These are phyloP conservation scores for Wickerhamomyces mucosus DNA, from an alignment of 805 yeast genomes.

Conservation along the genomic window DNA sequence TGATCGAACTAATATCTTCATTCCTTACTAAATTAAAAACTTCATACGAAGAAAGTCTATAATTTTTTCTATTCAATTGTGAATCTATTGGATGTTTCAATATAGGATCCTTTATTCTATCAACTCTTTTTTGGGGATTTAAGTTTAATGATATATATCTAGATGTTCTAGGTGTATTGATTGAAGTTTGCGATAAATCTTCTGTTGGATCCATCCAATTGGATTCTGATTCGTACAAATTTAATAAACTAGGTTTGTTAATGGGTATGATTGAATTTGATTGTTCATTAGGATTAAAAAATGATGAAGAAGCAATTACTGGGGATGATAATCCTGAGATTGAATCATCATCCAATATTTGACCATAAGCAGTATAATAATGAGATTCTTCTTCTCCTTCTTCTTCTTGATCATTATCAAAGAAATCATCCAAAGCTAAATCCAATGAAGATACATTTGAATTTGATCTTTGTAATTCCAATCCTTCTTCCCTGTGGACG, in stretches of 20 bases:
- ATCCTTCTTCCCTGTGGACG: conserved; percentile 21
- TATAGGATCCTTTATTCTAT: not conserved
- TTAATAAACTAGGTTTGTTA: conserved; percentile 15
- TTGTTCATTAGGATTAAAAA: conserved; percentile 1
- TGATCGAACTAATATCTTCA: conserved; percentile 1
- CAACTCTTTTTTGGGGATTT: conserved; percentile 10
- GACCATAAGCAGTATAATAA: no score
- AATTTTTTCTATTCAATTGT: conserved; percentile 2
- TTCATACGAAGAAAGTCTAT: conserved; percentile 16
- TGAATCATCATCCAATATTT: no score
- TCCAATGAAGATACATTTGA: conserved; percentile 17
- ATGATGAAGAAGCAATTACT: not conserved
- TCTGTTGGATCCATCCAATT: conserved; percentile 46
- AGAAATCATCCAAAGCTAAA: conserved; percentile 15
- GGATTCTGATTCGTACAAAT: conserved; percentile 31
- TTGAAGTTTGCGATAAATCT: conserved; percentile 3
- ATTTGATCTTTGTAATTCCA: conserved; percentile 1
- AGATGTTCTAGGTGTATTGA: conserved; percentile 16
- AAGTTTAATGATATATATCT: conserved; percentile 17
- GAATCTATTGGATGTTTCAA: not conserved
- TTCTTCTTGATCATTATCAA: conserved; percentile 7
- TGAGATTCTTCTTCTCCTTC: no score
- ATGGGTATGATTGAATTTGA: conserved; percentile 10
- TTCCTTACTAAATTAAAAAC: conserved; percentile 16
- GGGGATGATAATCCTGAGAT: conserved; percentile 4